Percentiles rank a stretch among this genome's conserved stretches.
Conservation (phyloP, 2,329 filamentous ascomycete species). For the Epichloe hybrida region DNA sequence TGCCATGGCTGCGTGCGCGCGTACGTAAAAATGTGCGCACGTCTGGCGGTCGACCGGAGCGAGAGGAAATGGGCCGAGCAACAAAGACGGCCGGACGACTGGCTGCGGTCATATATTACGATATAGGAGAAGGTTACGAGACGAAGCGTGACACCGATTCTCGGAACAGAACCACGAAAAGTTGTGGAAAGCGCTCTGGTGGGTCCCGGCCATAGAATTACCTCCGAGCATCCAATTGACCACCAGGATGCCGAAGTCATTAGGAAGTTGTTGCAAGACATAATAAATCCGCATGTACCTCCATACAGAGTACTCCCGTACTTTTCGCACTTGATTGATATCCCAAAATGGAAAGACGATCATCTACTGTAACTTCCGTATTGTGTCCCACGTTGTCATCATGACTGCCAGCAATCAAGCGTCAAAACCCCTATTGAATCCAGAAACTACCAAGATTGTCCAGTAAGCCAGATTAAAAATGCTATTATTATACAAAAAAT, state of each 20-base stretch:
- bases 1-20: conserved; percentile 1
- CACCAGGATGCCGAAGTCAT: background rate
- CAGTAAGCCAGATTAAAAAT: background rate
- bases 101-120: background rate
- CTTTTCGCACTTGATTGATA: background rate
- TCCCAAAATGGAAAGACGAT: background rate
- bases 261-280: no score
- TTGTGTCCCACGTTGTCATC: background rate
- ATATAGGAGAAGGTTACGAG: background rate
- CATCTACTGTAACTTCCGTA: background rate
- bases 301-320: no score
- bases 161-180: background rate
- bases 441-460: background rate
- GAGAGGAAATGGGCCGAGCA: background rate
- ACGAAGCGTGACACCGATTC: background rate
- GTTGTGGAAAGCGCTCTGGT: background rate
- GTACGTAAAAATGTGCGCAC: background rate
- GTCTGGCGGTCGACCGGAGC: background rate
- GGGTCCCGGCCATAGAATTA: background rate
- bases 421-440: background rate
- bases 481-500: conserved; percentile 4
- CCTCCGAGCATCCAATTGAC: background rate
- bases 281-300: no score
- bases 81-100: background rate
- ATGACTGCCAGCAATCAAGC: background rate